phyloP scores from a whole-genome alignment of 176 grass and related monocot species.

The sorghum (Sorghum bicolor) region DNA sequence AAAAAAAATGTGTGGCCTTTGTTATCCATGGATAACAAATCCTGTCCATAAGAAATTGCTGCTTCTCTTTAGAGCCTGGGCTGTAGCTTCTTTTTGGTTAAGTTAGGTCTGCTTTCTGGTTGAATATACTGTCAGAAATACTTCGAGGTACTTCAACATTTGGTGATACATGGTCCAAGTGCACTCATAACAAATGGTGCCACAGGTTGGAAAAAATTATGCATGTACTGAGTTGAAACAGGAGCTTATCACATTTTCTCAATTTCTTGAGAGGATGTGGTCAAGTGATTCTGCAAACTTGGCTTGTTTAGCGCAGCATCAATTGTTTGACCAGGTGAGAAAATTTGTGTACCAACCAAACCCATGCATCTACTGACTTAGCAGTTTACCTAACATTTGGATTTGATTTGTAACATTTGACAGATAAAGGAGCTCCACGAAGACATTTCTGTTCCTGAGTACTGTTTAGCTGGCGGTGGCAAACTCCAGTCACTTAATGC shows the following conservation, averaged over 20 bases:
- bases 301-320: slow-evolving; percentile 83
- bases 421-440: slow-evolving; percentile 80
- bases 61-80: not conserved
- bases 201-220: slow-evolving; percentile 80
- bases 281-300: slow-evolving; percentile 53
- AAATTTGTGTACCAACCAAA: slow-evolving; percentile 1
- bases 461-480: slow-evolving; percentile 83
- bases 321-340: slow-evolving; percentile 84
- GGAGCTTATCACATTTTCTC: slow-evolving; percentile 83
- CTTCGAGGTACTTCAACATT: slow-evolving; percentile 1
- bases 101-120: slow-evolving; percentile 9
- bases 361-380: not conserved
- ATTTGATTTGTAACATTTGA: slow-evolving; percentile 25
- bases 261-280: slow-evolving; percentile 79
- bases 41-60: not conserved
- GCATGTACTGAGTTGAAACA: slow-evolving; percentile 80
- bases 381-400: not conserved
- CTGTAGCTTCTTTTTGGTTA: not conserved
- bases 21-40: not conserved
- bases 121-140: not conserved
- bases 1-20: not conserved
- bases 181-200: slow-evolving; percentile 28
- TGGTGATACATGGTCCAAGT: not conserved
- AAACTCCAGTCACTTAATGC: slow-evolving; percentile 75
- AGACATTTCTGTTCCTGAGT: slow-evolving; percentile 88